Evolutionary conservation across 768 basidiomycete species (phyloP).

Genomic region (Podaxis pistillaris): DNA sequence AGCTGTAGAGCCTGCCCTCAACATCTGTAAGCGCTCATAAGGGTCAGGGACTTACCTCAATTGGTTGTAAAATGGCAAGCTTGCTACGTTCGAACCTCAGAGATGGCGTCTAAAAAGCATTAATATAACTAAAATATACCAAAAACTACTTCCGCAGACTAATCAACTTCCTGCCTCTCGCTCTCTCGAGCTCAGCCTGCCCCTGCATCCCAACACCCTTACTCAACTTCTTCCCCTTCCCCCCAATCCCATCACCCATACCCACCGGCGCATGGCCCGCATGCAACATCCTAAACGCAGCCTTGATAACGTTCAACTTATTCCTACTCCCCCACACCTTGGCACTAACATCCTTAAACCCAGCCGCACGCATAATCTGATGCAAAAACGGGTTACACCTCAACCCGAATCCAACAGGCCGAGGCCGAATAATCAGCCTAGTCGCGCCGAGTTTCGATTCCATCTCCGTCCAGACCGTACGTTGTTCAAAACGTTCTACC

Average conservation of each 20-base stretch:
- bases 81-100: neutral
- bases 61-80: neutral
- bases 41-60: too few relatives aligned
- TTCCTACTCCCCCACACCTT: constrained; percentile 96
- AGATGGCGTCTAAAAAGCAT: neutral
- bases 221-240: constrained; percentile 63
- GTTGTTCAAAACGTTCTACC: constrained; percentile 89
- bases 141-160: constrained; percentile 49
- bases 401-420: constrained; percentile 90
- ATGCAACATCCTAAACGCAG: constrained; percentile 78
- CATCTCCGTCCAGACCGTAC: constrained; percentile 95
- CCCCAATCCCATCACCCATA: constrained; percentile 84
- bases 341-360: constrained; percentile 92
- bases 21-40: too few relatives aligned
- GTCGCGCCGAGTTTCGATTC: constrained; percentile 83
- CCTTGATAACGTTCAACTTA: constrained; percentile 83
- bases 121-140: neutral
- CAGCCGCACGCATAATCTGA: constrained; percentile 87
- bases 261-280: constrained; percentile 76
- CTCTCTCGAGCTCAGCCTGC: constrained; percentile 74
- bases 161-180: constrained; percentile 76
- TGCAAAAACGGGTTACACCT: constrained; percentile 88
- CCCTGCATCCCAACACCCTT: constrained; percentile 73
- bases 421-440: constrained; percentile 73
- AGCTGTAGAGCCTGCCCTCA: too few relatives aligned